Evolutionary conservation across 2,329 filamentous ascomycete species (phyloP), one percentile per base, ranked within the genome.

Genomic region (Thielaviopsis populi): DNA sequence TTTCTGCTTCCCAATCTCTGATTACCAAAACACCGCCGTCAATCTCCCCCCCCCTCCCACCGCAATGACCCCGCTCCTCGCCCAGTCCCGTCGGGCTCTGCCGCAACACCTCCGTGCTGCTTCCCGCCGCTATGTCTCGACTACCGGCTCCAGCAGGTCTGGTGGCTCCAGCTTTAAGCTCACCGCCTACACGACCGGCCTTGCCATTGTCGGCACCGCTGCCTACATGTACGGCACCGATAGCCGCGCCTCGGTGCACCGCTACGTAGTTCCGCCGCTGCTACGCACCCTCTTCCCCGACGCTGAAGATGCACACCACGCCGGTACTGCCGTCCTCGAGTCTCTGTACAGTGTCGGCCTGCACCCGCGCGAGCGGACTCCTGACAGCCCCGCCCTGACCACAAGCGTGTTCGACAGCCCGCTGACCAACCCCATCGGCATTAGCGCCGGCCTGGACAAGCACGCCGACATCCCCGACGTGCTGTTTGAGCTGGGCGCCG

Each of bases 381-480:
- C 76, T 15, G 54, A 63, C 40, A 81, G 83, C 43, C 70, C 73
- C 5, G 71, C 72, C 19, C 70, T 75, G 3, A 68, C 71, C 22
- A 69, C 72, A 17, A 72, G 76, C 13, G 85, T 97, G 22, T 96
- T 95, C 72, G 90, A 88, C 42, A 82, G 87, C 67, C 80, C 77
- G 3, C 76, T 99, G 58, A 79, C 82, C 70, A 97, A 96, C 74
- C 94, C 94, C 1, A 85, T 99, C 70, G 94, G 88, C 64, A 96
- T 95, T 67, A 95, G 90, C n/a, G 94, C 90, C 4, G 94, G 94
- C 10, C 84, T 99, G 53, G 94, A 97, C 77, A 97, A 99, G 78
- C 83, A 95, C 71, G 94, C 86, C 63, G 89, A 96, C 67, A 86
- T 97, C 63, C 88, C 91, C 1, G 88, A 92, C 70, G 82, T 86